Conservation (phyloP, 345 rosid genomes). For the Viola odorata region DNA sequence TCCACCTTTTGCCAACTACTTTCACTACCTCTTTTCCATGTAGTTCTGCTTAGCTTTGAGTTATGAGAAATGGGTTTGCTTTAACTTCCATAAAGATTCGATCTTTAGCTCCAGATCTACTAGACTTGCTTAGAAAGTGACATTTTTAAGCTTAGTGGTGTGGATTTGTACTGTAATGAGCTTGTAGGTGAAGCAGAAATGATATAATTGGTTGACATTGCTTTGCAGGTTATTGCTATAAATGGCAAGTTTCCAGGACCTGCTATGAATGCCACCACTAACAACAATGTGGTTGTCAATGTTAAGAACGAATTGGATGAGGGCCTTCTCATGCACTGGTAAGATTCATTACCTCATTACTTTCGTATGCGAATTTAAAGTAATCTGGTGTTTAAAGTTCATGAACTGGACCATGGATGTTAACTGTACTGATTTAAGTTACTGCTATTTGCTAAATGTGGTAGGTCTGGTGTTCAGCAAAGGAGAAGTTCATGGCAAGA, state of each 20-base stretch:
- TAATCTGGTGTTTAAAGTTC: not conserved
- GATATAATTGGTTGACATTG: conserved; percentile 20
- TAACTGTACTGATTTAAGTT: not conserved
- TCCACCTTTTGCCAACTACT: not conserved
- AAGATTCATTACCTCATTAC: conserved; percentile 13
- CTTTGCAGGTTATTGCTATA: conserved; percentile 83
- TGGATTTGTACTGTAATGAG: conserved; percentile 13
- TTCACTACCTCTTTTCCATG: conserved; percentile 12
- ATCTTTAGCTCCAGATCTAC: conserved; percentile 46
- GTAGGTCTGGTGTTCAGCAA: conserved; percentile 88
- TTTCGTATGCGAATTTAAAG: not conserved
- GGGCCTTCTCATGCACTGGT: conserved; percentile 83
- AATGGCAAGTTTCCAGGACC: conserved; percentile 95
- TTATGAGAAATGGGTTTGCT: conserved; percentile 15
- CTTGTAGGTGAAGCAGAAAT: conserved; percentile 5
- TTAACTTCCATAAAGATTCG: conserved; percentile 30
- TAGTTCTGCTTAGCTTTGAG: conserved; percentile 21
- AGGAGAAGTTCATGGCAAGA: conserved; percentile 99
- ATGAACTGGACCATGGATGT: not conserved
- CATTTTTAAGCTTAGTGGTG: conserved; percentile 3
- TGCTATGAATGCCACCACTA: conserved; percentile 80
- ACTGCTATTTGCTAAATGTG: conserved; percentile 5
- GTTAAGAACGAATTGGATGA: conserved; percentile 89
- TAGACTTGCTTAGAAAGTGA: conserved; percentile 12
- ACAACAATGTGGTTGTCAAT: conserved; percentile 76